These are phyloP conservation scores for Botrytis hyacinthi DNA, from an alignment of 2,329 filamentous ascomycete species.

Conservation along the genomic window DNA sequence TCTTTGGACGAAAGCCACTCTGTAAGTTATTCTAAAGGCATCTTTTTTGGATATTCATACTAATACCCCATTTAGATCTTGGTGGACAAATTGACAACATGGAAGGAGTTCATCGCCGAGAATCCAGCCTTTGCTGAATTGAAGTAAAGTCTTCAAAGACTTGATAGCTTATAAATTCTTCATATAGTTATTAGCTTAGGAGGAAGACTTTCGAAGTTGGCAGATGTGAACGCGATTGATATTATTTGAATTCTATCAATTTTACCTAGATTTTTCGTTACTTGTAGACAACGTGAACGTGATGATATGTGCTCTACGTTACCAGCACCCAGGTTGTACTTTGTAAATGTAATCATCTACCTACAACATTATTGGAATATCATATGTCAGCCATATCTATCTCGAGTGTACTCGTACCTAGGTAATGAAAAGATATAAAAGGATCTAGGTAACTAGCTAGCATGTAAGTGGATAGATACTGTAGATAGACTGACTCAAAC, in stretches of 20 bases:
- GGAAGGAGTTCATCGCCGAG: conserved; percentile 43
- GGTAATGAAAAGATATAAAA: neutral
- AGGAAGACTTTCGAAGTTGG: neutral
- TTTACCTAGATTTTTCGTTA: neutral
- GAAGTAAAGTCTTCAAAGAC: conserved; percentile 35
- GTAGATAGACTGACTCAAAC: neutral
- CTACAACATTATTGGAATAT: neutral
- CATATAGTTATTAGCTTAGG: neutral
- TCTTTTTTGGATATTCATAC: neutral
- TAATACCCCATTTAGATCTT: conserved; percentile 33
- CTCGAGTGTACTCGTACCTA: neutral
- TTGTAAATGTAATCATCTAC: neutral
- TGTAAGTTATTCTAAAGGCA: conserved; percentile 23
- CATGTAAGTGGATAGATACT: too few relatives aligned
- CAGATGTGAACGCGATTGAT: neutral
- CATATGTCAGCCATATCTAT: neutral
- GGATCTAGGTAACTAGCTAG: neutral
- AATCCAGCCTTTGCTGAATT: conserved; percentile 40
- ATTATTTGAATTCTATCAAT: neutral
- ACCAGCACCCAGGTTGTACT: neutral
- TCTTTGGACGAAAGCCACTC: conserved; percentile 43
- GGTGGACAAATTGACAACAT: conserved; percentile 44
- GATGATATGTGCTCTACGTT: neutral
- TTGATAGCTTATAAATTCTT: conserved; percentile 26
- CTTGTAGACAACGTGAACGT: neutral